These are phyloP conservation scores for Kazachstania sp. DNA, from an alignment of 1,139 yeast genomes.

Conservation along the genomic window DNA sequence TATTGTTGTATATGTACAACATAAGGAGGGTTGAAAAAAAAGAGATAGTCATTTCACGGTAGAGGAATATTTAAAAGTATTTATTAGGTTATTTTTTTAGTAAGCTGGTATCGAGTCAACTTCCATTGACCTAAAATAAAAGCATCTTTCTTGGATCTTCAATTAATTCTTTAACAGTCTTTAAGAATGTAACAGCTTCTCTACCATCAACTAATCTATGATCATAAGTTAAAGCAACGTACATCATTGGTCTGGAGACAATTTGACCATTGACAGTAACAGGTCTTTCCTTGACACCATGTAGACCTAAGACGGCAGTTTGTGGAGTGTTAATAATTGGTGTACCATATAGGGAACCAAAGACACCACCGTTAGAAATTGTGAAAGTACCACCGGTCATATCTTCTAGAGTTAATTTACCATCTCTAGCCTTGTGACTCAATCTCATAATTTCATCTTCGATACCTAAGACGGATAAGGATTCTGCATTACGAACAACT, in stretches of 20 bases:
- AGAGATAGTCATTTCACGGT: neutral
- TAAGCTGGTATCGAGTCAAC: neutral
- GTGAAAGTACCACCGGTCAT: constrained; percentile 99
- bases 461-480: constrained; percentile 77
- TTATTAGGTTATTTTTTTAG: neutral
- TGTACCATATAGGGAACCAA: constrained; percentile 95
- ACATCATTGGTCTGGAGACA: constrained; percentile 99
- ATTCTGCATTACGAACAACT: constrained; percentile 94
- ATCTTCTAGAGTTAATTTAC: constrained; percentile 92
- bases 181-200: constrained; percentile 96
- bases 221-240: constrained; percentile 95
- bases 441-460: constrained; percentile 77
- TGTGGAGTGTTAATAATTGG: constrained; percentile 98
- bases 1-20: neutral
- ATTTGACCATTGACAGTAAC: constrained; percentile 94
- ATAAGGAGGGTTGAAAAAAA: too few species aligned
- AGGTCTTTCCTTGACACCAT: constrained; percentile 96
- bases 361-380: constrained; percentile 98
- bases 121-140: constrained; percentile 39
- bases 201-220: constrained; percentile 98
- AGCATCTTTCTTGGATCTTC: constrained; percentile 99
- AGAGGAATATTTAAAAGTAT: neutral
- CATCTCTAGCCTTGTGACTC: constrained; percentile 94
- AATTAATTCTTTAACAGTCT: constrained; percentile 89
- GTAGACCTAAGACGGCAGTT: constrained; percentile 95